These are phyloP conservation scores for Chrysochromulina parva DNA, from an alignment of 78 protist species.

Conservation along the genomic window DNA sequence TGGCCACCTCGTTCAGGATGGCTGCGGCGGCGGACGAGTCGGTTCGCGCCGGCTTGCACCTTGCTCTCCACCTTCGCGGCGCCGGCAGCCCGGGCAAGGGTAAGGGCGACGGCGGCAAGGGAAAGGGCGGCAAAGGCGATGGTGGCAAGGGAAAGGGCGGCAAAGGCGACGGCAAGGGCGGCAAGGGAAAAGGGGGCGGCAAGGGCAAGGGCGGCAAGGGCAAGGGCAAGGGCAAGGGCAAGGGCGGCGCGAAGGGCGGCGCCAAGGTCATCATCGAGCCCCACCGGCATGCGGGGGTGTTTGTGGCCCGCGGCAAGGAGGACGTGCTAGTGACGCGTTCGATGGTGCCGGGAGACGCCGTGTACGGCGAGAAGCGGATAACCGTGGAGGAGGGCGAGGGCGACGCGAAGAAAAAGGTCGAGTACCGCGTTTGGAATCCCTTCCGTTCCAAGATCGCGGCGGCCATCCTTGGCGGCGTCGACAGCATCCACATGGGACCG, in stretches of 20 bases:
- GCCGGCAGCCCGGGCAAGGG: too few relatives aligned
- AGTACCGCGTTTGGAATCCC: slow-evolving; percentile 99
- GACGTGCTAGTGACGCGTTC: slow-evolving; percentile 89
- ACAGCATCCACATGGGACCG: slow-evolving; percentile 87
- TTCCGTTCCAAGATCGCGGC: slow-evolving; percentile 99
- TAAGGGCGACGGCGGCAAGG: too few relatives aligned
- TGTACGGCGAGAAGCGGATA: slow-evolving; percentile 99
- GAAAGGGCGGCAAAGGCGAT: too few relatives aligned
- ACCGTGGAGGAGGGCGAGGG: slow-evolving; percentile 75
- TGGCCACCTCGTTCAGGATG: too few relatives aligned
- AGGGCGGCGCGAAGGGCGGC: slow-evolving; percentile 80
- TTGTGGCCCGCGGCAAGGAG: slow-evolving; percentile 89
- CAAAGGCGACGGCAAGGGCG: slow-evolving; percentile 5
- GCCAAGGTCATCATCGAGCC: slow-evolving; percentile 89
- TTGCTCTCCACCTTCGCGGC: too few relatives aligned
- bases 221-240: slow-evolving; percentile 47
- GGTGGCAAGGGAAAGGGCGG: background rate
- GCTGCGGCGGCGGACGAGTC: too few relatives aligned
- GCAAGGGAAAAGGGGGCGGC: background rate
- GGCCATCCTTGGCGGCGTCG: slow-evolving; percentile 97
- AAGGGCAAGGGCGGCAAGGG: background rate
- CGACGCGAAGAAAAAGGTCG: slow-evolving; percentile 72
- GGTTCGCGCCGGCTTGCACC: too few relatives aligned
- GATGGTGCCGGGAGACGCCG: slow-evolving; percentile 95
- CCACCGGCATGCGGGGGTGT: slow-evolving; percentile 93